Percentiles rank a stretch among this genome's conserved stretches.
Evolutionary conservation across 345 rosid species (phyloP).

Genomic region (Sisymbrium irio): DNA sequence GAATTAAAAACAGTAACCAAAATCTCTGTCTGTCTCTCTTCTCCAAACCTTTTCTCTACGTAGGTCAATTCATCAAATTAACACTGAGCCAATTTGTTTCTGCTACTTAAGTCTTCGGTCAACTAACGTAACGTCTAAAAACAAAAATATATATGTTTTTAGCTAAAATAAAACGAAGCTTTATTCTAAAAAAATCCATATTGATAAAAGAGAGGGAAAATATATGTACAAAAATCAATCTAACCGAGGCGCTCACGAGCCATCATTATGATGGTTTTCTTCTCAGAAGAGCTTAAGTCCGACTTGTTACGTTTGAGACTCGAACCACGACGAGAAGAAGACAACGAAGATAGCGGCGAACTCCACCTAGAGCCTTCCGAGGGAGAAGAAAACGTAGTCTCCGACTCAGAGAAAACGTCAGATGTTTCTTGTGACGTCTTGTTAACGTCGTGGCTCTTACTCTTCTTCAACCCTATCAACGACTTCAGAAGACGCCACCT

Average conservation of each 20-base stretch:
- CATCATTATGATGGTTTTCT: conserved; percentile 2
- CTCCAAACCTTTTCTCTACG: neutral
- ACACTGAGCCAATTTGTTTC: too few relatives aligned
- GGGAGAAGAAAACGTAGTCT: neutral
- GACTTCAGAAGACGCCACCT: conserved; percentile 24
- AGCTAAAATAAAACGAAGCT: too few relatives aligned
- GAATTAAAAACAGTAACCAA: conserved; percentile 22
- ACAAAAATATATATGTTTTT: neutral
- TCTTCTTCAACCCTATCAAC: conserved; percentile 22
- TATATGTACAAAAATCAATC: neutral
- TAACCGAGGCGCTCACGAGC: conserved; percentile 15
- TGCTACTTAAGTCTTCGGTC: neutral
- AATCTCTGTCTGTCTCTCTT: neutral
- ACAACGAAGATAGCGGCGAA: conserved; percentile 20
- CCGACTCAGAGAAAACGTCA: conserved; percentile 16
- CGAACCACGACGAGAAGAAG: conserved; percentile 9
- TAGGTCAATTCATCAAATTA: neutral
- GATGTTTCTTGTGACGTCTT: conserved; percentile 19
- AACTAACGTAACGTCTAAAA: neutral
- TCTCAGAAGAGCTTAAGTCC: conserved; percentile 25
- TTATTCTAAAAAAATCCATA: neutral
- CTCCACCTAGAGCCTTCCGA: conserved; percentile 29
- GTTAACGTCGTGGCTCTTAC: conserved; percentile 2
- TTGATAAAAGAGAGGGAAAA: neutral
- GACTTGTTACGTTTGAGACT: conserved; percentile 19